Conservation (phyloP, 2,329 filamentous ascomycete genomes). For the Tympanopsis confertula region DNA sequence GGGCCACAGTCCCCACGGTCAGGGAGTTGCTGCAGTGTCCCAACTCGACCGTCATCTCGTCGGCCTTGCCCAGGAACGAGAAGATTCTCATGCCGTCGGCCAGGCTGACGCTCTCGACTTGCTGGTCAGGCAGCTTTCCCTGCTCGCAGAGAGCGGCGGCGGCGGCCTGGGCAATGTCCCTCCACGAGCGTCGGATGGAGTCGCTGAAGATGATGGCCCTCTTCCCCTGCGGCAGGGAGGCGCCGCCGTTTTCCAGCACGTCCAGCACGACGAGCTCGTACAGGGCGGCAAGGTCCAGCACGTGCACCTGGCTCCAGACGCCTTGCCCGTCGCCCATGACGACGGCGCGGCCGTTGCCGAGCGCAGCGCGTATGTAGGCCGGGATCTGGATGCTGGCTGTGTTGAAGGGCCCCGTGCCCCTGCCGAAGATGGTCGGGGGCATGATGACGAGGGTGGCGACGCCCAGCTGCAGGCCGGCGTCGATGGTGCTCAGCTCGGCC, state of each 20-base stretch:
- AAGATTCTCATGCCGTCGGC: conserved; percentile 16
- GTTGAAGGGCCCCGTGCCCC: conserved; percentile 28
- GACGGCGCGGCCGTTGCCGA: conserved; percentile 15
- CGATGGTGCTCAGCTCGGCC: conserved; percentile 28
- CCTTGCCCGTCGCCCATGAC: conserved; percentile 22
- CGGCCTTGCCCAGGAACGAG: conserved; percentile 9
- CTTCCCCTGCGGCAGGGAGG: conserved; percentile 19
- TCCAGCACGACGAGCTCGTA: conserved; percentile 23
- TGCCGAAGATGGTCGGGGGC: conserved; percentile 33
- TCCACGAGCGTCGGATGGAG: conserved; percentile 25
- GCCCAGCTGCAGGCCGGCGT: conserved; percentile 20
- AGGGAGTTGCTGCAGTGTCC: conserved; percentile 16
- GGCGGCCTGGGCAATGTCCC: conserved; percentile 20
- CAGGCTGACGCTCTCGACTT: conserved; percentile 13
- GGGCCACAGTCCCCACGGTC: conserved; percentile 12
- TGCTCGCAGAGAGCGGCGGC: conserved; percentile 16
- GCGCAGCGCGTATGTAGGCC: conserved; percentile 15
- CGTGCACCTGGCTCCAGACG: conserved; percentile 29
- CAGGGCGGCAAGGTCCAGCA: conserved; percentile 26
- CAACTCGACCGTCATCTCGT: conserved; percentile 16
- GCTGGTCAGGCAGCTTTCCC: conserved; percentile 14
- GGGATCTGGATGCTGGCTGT: conserved; percentile 24
- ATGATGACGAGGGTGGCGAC: conserved; percentile 33
- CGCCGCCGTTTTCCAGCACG: conserved; percentile 14
- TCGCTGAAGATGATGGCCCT: conserved; percentile 28